Evolutionary conservation across 441 rosid genomes (phyloP).

Genomic region (Euphorbia celastroides): DNA sequence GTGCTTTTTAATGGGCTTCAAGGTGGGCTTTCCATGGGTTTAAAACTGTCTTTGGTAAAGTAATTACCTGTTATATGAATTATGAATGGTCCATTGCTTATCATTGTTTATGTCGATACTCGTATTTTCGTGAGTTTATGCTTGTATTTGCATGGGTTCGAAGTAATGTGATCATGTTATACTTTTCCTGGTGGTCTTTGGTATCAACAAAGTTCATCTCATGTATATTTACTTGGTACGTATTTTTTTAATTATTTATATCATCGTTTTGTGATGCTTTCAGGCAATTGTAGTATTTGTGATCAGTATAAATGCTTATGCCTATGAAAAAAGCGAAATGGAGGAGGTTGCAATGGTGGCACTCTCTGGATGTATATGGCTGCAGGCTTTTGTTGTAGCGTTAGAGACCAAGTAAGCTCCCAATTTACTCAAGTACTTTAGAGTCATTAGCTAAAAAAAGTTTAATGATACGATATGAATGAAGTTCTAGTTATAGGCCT

Average conservation of each 20-base stretch:
- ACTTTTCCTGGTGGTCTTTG: not conserved
- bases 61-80: too few relatives aligned
- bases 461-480: not conserved
- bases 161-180: not conserved
- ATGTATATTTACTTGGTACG: not conserved
- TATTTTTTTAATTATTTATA: not conserved
- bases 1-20: too few relatives aligned
- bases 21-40: too few relatives aligned
- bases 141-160: not conserved
- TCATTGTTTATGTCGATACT: too few relatives aligned
- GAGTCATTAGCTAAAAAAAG: not conserved
- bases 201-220: not conserved
- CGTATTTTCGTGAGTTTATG: conserved; percentile 4
- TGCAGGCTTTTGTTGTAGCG: conserved; percentile 95
- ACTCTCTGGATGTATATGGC: conserved; percentile 98
- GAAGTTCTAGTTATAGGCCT: not conserved
- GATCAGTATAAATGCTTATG: conserved; percentile 76
- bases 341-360: conserved; percentile 97
- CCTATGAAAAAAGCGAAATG: conserved; percentile 91
- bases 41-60: too few relatives aligned
- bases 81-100: not conserved
- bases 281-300: conserved; percentile 92
- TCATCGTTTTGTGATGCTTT: conserved; percentile 21
- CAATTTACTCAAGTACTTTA: not conserved
- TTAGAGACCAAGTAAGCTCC: conserved; percentile 87